Conservation (phyloP, 1,139 yeast species). For the Pichiaceae sp. region DNA sequence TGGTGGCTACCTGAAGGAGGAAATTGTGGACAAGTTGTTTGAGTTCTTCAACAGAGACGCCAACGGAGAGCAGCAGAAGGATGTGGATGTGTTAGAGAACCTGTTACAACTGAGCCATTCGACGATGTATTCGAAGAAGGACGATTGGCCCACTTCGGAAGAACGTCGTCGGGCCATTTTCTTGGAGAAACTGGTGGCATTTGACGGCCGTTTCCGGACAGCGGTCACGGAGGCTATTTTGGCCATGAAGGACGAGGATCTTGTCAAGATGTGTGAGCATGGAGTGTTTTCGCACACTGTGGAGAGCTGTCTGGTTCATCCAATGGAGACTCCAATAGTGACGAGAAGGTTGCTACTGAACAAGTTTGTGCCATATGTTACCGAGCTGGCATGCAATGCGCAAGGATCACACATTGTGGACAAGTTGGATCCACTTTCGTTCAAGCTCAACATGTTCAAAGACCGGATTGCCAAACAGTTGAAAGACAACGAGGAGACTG, state of each 20-base stretch:
- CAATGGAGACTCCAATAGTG: slow-evolving; percentile 43
- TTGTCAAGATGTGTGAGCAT: slow-evolving; percentile 66
- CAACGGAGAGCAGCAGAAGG: slow-evolving; percentile 26
- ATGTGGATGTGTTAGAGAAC: slow-evolving; percentile 46
- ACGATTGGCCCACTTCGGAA: slow-evolving; percentile 88
- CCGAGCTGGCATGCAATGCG: slow-evolving; percentile 68
- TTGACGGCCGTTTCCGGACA: slow-evolving; percentile 50
- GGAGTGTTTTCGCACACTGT: slow-evolving; percentile 87
- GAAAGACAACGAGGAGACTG: slow-evolving; percentile 48
- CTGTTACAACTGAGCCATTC: slow-evolving; percentile 57
- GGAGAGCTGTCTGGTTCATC: slow-evolving; percentile 44
- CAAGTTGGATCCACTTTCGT: slow-evolving; percentile 71
- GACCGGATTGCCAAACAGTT: slow-evolving; percentile 77
- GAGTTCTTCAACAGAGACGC: slow-evolving; percentile 35
- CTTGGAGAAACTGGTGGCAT: slow-evolving; percentile 61
- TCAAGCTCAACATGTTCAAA: slow-evolving; percentile 72
- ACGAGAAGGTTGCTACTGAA: slow-evolving; percentile 65
- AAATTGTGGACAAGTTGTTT: slow-evolving; percentile 52
- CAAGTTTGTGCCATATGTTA: slow-evolving; percentile 41
- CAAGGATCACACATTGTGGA: slow-evolving; percentile 92
- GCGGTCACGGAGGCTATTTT: slow-evolving; percentile 55
- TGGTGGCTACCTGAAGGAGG: slow-evolving; percentile 55
- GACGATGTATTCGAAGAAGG: slow-evolving; percentile 72
- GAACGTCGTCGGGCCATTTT: slow-evolving; percentile 77
- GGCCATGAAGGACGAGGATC: slow-evolving; percentile 21